A percentile compares a stretch with the other conserved stretches of the same genome.
Evolutionary conservation across 2,329 filamentous ascomycete species (phyloP).

Genomic region (Curvularia lunata): DNA sequence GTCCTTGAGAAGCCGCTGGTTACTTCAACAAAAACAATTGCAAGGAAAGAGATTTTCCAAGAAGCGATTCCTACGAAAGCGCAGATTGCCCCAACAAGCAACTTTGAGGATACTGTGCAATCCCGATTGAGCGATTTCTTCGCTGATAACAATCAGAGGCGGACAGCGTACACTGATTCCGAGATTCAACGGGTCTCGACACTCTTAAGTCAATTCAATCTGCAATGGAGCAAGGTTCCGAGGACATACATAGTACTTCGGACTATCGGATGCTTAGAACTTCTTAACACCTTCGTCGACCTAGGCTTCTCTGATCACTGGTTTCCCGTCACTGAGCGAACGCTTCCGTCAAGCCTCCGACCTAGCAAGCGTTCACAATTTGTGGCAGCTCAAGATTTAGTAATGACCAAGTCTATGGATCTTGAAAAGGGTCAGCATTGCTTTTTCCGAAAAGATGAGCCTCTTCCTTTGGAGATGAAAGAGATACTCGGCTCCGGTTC

Average conservation of each 20-base stretch:
- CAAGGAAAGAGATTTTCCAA: background rate
- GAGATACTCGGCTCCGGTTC: slow-evolving; percentile 27
- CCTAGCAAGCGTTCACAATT: background rate
- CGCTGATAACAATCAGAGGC: background rate
- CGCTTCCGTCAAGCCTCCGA: background rate
- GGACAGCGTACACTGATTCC: background rate
- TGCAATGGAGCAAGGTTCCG: slow-evolving; percentile 22
- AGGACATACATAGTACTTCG: slow-evolving; percentile 24
- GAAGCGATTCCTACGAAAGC: background rate
- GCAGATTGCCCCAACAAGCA: background rate
- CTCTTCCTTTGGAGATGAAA: slow-evolving; percentile 17
- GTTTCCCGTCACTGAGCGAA: background rate
- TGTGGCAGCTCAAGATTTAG: background rate
- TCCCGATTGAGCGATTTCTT: background rate
- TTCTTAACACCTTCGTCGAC: slow-evolving; percentile 19
- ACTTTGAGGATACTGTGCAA: background rate
- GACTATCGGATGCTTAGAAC: slow-evolving; percentile 16
- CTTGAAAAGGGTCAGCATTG: background rate
- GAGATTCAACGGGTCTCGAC: background rate
- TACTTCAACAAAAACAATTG: background rate
- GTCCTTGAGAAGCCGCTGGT: background rate
- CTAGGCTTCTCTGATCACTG: slow-evolving; percentile 9
- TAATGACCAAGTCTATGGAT: background rate
- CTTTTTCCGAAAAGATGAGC: background rate
- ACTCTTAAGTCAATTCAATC: background rate